Evolutionary conservation across 495 filamentous ascomycete species (phyloP), one percentile per base, ranked within the genome.

Genomic region (Cairneyella variabilis): DNA sequence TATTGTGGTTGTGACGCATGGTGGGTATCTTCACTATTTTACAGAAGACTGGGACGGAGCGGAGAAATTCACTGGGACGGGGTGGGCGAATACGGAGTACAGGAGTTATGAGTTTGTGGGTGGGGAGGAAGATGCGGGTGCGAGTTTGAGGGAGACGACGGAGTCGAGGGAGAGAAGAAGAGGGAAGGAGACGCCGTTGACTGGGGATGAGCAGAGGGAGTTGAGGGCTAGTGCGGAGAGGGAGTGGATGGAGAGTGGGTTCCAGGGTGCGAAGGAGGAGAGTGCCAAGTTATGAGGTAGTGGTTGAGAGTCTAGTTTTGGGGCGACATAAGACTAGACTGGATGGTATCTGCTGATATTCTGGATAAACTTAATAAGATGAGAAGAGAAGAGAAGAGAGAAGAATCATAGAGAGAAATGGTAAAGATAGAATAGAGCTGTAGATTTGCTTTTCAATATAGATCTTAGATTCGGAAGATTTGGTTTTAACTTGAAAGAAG

Each of bases 61-160:
- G 57, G 75, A 74, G 38, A 62, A 71, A 25, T 76, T 76, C 49
- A 65, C 69, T 50, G 85, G 82, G 2, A 95, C 90, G 0, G 89
- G 88, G 16, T 96, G 91, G 91, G 58, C 59, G 9, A 96, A 97
- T 67, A 85, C 85, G 10, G 91, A 96, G 69, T 88, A 76, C 63
- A 83, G 91, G 44, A 83, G 80, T 7, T 97, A 86, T 66, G 68
- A 68, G 26, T 95, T 95, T 71, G 70, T 68, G 12, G 45, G 21
- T 18, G 27, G 69, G 18, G 78, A 81, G 45, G n/a, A n/a, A n/a
- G n/a, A n/a, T n/a, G n/a, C n/a, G n/a, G 78, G 83, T 14, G 79
- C 81, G 6, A 66, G 85, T 26, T 59, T 86, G 25, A 54, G 71
- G 53, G 82, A 87, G 64, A 86, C 82, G 9, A 71, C 74, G 39